Evolutionary conservation across 73 alveolate genomes (phyloP).

Genomic region (Tetrahymena borealis): DNA sequence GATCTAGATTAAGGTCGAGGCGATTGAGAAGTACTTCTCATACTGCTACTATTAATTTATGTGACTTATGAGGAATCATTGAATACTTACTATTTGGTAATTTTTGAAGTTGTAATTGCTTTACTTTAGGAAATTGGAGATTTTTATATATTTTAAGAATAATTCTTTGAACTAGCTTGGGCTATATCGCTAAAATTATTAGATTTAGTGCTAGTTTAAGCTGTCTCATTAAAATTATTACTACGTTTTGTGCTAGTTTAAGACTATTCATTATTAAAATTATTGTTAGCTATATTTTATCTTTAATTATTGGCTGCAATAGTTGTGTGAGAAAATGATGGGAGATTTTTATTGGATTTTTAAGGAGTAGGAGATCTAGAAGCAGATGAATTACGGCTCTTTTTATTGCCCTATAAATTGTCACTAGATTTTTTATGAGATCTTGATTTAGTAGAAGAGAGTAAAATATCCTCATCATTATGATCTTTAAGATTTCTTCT

Average conservation of each 20-base stretch:
- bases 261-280: not conserved
- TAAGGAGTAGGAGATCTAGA: not conserved
- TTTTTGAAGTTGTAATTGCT: no score
- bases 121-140: no score
- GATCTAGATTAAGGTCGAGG: not conserved
- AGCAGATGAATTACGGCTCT: not conserved
- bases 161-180: no score
- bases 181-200: no score
- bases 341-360: not conserved
- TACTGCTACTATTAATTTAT: not conserved
- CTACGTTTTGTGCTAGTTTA: not conserved
- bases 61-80: no score
- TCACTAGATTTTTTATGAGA: not conserved
- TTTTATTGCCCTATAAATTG: not conserved
- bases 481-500: not conserved
- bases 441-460: not conserved
- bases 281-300: no score
- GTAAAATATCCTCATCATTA: not conserved
- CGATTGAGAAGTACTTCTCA: not conserved
- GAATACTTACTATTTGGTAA: no score
- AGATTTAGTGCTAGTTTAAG: no score
- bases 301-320: not conserved
- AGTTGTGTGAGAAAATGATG: not conserved
- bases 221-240: no score
- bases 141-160: no score